Base-by-base conservation (phyloP, 306 rosid species). In the Lathyrus aphaca region DNA sequence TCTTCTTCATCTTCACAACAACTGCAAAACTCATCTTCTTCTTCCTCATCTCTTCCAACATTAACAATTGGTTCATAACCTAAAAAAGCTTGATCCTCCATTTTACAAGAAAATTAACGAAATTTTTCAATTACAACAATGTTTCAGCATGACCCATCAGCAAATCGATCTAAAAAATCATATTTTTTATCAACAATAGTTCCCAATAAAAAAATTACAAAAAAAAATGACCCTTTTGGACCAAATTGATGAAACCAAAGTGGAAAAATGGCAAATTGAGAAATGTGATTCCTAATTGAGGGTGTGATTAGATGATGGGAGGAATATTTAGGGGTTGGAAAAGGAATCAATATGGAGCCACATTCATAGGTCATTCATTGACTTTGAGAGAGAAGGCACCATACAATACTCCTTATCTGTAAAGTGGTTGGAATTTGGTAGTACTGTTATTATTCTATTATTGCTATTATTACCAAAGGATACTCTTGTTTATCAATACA, bases 11-110 rank as follows among this genome's bases (percentile, higher is more conserved):
- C 95, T 76, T 79, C 97, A 15, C 91, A 90, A 46, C 98, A 93
- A 79, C 98, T 93, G 53, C 97, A 76, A 75, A 93, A 93, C 74
- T 93, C 98, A 54, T 93, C 98, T 13, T 93, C 97, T 17, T 61
- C 66, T 42, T 90, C 98, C 25, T 90, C 98, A 68, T 93, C 98
- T 84, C 85, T 85, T 30, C 69, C 67, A 30, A 56, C 55, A 75
- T 21, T 68, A 53, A 64, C 75, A 76, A 51, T 50, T 62, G 68
- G 49, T 48, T 73, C 81, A 65, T 46, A 73, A 44, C 80, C 86
- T 73, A 75, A 74, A 73, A 77, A 77, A 69, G 48, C 77, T 39
- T 12, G 86, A 73, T 80, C 79, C 72, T 81, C 96, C 98, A 93
- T 93, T 76, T 67, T 8, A 69, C 43, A 2, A 54, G 54, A 19